These are phyloP conservation scores for Spergularia bocconei DNA, from an alignment of 148 eudicot genomes.

Conservation along the genomic window DNA sequence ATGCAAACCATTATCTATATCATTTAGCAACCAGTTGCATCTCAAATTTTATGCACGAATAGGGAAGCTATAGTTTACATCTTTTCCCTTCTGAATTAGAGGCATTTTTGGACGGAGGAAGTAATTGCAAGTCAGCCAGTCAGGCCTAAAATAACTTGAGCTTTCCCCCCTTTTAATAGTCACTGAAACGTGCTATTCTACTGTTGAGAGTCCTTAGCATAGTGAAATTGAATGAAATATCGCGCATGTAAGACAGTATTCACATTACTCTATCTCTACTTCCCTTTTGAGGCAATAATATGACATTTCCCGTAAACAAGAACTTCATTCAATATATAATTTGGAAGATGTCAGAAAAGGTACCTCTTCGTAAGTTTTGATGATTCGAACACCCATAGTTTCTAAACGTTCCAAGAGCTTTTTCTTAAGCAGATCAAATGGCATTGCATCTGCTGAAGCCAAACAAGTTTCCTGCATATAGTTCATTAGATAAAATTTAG, in stretches of 20 bases:
- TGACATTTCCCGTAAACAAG: not conserved
- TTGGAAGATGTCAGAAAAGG: not conserved
- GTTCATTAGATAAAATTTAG: not conserved
- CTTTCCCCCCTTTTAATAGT: not conserved
- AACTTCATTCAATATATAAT: not conserved
- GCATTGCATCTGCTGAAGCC: constrained; percentile 97
- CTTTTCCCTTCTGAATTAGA: not conserved
- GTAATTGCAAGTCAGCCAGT: not conserved
- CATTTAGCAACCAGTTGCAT: no score
- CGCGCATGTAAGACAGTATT: not conserved
- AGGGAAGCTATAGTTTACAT: no score
- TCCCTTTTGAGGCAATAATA: not conserved
- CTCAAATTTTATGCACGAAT: no score
- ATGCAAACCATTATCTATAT: no score
- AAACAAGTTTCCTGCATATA: constrained; percentile 85
- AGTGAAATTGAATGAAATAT: not conserved
- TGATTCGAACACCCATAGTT: constrained; percentile 73
- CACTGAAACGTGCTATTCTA: not conserved
- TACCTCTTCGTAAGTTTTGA: constrained; percentile 89
- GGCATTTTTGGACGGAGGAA: not conserved
- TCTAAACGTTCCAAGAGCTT: constrained; percentile 82
- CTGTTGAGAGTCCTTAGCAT: not conserved
- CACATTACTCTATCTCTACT: not conserved
- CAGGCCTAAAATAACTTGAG: not conserved
- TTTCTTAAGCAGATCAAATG: constrained; percentile 78